phyloP scores from a whole-genome alignment of 257 asterid genomes.

The Scutellaria galericulata region DNA sequence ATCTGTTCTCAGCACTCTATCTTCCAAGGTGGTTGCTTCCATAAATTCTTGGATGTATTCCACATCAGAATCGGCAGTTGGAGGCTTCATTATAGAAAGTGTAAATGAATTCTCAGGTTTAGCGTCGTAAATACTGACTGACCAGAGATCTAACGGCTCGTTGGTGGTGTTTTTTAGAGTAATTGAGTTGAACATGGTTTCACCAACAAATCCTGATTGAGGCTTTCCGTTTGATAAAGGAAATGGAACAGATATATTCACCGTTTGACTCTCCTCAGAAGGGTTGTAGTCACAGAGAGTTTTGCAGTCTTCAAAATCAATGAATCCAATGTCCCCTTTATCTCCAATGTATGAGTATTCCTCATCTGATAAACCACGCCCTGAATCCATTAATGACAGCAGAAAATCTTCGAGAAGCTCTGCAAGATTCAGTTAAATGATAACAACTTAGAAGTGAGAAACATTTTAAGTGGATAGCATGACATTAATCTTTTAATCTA shows the following conservation, averaged over 20 bases:
- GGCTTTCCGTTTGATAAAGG: constrained; percentile 67
- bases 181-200: constrained; percentile 54
- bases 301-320: constrained; percentile 61
- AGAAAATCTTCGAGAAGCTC: constrained; percentile 32
- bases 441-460: not conserved
- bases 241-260: constrained; percentile 77
- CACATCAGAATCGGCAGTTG: constrained; percentile 60
- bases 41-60: constrained; percentile 54
- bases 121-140: constrained; percentile 77
- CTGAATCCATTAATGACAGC: constrained; percentile 48
- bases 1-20: constrained; percentile 54
- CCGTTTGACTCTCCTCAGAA: constrained; percentile 58
- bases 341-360: constrained; percentile 78
- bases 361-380: constrained; percentile 64
- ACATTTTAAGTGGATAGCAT: not conserved
- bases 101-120: constrained; percentile 80
- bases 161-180: constrained; percentile 59
- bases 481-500: not conserved
- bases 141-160: constrained; percentile 72
- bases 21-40: constrained; percentile 72
- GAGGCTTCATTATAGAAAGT: constrained; percentile 84
- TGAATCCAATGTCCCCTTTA: constrained; percentile 83
- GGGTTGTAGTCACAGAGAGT: constrained; percentile 72
- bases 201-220: constrained; percentile 71
- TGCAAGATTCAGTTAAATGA: constrained; percentile 37